phyloP scores from a whole-genome alignment of 305 asterid genomes.

The Fraxinus sp. region DNA sequence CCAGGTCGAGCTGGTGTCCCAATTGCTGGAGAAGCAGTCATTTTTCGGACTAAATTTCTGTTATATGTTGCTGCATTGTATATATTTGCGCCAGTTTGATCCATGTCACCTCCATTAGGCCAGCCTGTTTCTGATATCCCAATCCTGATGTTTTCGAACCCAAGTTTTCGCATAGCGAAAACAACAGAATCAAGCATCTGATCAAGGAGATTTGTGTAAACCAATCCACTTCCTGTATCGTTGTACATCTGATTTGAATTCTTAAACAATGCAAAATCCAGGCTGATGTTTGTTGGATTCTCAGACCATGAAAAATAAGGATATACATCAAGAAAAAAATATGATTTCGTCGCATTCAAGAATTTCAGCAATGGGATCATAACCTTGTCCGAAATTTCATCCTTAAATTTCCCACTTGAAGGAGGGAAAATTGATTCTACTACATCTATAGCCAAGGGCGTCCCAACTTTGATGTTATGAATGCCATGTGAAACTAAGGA shows the following conservation, averaged over 20 bases:
- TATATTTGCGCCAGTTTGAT: conserved; percentile 59
- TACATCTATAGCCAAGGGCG: conserved; percentile 70
- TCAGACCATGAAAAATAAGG: conserved; percentile 66
- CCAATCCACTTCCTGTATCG: conserved; percentile 55
- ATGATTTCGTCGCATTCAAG: conserved; percentile 53
- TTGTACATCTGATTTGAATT: conserved; percentile 26
- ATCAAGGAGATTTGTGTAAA: conserved; percentile 61
- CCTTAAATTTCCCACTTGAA: conserved; percentile 58
- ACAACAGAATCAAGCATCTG: conserved; percentile 70
- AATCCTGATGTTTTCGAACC: conserved; percentile 38
- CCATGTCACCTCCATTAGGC: conserved; percentile 78
- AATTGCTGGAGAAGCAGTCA: conserved; percentile 39
- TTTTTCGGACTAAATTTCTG: conserved; percentile 48
- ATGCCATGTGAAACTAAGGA: conserved; percentile 37
- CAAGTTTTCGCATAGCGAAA: conserved; percentile 59
- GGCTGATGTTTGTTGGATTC: conserved; percentile 38
- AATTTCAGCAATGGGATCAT: conserved; percentile 47
- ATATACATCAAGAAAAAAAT: conserved; percentile 57
- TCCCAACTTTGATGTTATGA: conserved; percentile 65
- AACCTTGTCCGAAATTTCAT: conserved; percentile 43
- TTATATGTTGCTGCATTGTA: conserved; percentile 70
- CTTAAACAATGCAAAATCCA: conserved; percentile 56
- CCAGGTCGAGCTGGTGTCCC: conserved; percentile 83
- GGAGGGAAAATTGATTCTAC: conserved; percentile 66
- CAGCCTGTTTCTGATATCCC: conserved; percentile 78